Evolutionary conservation across 257 asterid genomes (phyloP), one percentile per base, ranked within the genome.

Genomic region (Verbena officinalis): DNA sequence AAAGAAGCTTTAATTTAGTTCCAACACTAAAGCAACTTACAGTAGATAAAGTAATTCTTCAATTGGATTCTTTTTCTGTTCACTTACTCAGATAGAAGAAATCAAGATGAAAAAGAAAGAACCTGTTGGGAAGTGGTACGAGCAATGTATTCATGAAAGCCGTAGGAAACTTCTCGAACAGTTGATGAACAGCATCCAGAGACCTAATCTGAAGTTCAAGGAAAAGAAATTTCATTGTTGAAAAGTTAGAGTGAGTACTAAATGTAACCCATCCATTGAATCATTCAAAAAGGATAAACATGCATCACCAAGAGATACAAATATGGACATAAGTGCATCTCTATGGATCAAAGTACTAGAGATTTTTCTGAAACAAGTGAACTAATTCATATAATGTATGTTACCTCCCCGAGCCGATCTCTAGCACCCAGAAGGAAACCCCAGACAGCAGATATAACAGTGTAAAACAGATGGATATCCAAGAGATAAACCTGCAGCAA

Each of bases 361-460:
- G 30, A 51, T 36, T 57, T 50, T 67, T 56, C 59, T 30, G 54
- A 15, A 39, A 27, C 53, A 16, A 30, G 39, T 56, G 23, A 43
- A 30, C 44, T 11, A 46, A 21, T 11, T 22, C 52, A 19, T 9
- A 59, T 45, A 68, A 58, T 49, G 68, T 10, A 22, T 53, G 17
- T 71, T 72, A 82, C 99, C 91, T 93, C 99, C 67, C 99, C 99
- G 39, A 90, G 97, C 22, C 97, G 97, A 79, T 88, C 96, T 75
- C 95, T 86, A 60, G 97, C 97, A 44, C 99, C 99, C 59, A 93
- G 81, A 78, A 93, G 84, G 74, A 93, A 90, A 54, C 99, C 97
- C 86, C 83, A 78, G 15, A 93, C 59, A 62, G 97, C 95, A 57
- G 99, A 93, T 70, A 93, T 71, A 70, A 93, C 60, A 20, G 97